Conservation (phyloP, 495 filamentous ascomycete genomes). For the Penicillium goetzii region DNA sequence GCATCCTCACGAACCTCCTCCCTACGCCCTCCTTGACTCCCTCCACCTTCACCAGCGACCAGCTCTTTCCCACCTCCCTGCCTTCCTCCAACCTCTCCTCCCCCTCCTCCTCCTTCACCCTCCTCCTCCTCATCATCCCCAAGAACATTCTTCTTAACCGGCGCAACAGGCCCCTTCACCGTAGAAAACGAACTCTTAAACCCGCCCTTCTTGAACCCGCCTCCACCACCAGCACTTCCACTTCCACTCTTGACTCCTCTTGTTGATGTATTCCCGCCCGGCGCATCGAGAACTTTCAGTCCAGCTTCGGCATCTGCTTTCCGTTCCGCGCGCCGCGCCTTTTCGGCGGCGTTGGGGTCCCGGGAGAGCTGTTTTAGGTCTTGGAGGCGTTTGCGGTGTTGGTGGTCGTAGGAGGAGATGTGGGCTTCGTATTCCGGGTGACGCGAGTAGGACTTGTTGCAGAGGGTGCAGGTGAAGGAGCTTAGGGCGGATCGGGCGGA, state of each 20-base stretch:
- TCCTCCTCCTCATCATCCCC: slow-evolving; percentile 49
- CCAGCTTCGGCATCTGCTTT: slow-evolving; percentile 64
- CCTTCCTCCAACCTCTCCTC: not conserved
- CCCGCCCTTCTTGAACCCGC: slow-evolving; percentile 65
- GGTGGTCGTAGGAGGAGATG: slow-evolving; percentile 64
- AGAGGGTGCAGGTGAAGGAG: slow-evolving; percentile 77
- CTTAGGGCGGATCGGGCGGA: slow-evolving; percentile 86
- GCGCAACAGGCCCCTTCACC: slow-evolving; percentile 42
- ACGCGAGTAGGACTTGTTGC: slow-evolving; percentile 63
- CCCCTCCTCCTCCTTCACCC: slow-evolving; percentile 14
- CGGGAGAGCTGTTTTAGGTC: slow-evolving; percentile 65
- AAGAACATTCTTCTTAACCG: slow-evolving; percentile 49
- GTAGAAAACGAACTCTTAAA: slow-evolving; percentile 64
- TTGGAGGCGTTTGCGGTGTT: slow-evolving; percentile 65
- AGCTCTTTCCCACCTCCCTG: not conserved
- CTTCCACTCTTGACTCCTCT: slow-evolving; percentile 20
- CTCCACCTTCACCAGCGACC: not conserved
- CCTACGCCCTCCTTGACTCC: not conserved
- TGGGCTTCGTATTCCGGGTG: slow-evolving; percentile 67
- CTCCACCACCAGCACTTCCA: slow-evolving; percentile 42
- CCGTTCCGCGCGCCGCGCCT: slow-evolving; percentile 71
- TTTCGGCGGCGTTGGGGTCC: slow-evolving; percentile 58
- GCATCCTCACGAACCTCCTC: slow-evolving; percentile 25
- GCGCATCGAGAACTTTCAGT: slow-evolving; percentile 41
- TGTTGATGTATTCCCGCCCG: slow-evolving; percentile 17